Conservation (phyloP, 306 rosid species). For the Abrus precatorius region DNA sequence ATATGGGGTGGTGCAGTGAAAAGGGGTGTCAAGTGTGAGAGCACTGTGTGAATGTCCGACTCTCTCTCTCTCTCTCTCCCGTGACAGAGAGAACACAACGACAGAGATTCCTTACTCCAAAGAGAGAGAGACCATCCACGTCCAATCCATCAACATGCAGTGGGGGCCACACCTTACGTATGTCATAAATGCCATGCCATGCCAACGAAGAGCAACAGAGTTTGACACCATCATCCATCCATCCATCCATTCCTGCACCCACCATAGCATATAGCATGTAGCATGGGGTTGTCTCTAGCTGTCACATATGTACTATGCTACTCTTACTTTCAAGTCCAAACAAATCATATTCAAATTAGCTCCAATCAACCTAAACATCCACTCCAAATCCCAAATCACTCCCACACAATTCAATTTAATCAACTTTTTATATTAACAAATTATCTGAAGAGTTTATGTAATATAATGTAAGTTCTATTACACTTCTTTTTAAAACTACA, state of each 20-base stretch:
- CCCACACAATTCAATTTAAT: no score
- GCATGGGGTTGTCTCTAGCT: conserved; percentile 53
- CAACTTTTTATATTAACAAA: no score
- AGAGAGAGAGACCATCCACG: conserved; percentile 21
- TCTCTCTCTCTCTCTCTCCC: neutral
- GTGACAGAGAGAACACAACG: conserved; percentile 52
- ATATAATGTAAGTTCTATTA: no score
- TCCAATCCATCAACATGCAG: conserved; percentile 21
- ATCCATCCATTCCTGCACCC: neutral
- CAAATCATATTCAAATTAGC: no score
- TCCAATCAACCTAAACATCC: neutral
- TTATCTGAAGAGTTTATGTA: no score
- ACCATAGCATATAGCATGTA: neutral
- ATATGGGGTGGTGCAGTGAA: no score
- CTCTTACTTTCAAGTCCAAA: no score
- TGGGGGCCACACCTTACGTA: conserved; percentile 36
- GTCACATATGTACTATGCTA: conserved; percentile 18
- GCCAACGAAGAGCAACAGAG: neutral
- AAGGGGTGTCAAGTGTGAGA: neutral
- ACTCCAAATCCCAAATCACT: neutral
- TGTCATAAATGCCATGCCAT: neutral
- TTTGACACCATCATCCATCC: neutral
- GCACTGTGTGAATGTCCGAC: neutral
- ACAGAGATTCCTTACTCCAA: conserved; percentile 63
- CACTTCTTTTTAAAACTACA: no score